Conservation (phyloP, 225 moss, liverwort and hornwort species). For the Bryum argenteum region DNA sequence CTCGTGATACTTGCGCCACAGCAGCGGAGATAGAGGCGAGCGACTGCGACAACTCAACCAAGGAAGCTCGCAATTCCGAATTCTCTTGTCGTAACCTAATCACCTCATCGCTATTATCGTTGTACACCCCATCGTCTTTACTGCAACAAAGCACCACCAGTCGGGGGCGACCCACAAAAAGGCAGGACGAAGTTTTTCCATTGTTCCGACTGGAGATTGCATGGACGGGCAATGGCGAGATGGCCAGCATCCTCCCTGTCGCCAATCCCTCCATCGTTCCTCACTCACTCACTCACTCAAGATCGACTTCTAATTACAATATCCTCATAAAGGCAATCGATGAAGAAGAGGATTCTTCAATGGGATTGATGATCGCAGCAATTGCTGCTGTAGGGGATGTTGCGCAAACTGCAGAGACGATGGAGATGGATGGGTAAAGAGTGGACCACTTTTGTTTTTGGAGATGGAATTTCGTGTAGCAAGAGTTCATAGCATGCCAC, state of each 20-base stretch:
- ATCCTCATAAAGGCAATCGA: too few relatives aligned
- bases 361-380: not conserved
- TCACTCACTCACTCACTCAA: not conserved
- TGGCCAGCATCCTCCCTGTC: conserved; percentile 27
- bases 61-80: conserved; percentile 53
- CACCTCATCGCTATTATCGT: conserved; percentile 21
- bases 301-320: too few relatives aligned
- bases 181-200: too few relatives aligned
- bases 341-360: not conserved
- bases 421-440: not conserved
- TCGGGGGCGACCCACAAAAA: too few relatives aligned
- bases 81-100: conserved; percentile 47
- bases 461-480: not conserved
- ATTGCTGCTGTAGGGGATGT: not conserved
- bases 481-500: too few relatives aligned
- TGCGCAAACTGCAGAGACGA: too few relatives aligned
- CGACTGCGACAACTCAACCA: conserved; percentile 66
- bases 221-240: not conserved
- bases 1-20: conserved; percentile 70
- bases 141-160: conserved; percentile 31
- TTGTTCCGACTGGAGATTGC: not conserved
- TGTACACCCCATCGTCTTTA: conserved; percentile 25
- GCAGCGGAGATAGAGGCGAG: conserved; percentile 67
- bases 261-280: conserved; percentile 42
- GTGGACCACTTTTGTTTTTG: conserved; percentile 2